phyloP scores from a whole-genome alignment of 1,284 basidiomycete genomes.

The Ceratobasidium sp. region DNA sequence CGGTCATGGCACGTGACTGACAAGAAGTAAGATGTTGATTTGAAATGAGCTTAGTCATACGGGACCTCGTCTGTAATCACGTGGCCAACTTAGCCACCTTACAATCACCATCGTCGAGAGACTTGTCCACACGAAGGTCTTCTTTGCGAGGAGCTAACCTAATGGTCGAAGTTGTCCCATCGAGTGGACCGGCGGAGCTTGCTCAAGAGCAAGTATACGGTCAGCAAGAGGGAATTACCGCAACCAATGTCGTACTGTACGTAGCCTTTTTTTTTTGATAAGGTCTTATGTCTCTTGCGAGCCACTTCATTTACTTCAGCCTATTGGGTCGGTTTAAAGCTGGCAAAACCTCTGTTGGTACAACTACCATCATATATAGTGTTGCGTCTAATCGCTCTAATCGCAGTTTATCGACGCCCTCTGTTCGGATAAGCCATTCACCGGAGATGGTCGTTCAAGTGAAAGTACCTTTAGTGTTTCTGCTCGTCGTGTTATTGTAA shows the following conservation, averaged over 20 bases:
- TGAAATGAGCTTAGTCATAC: no score
- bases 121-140: background rate
- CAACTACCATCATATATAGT: background rate
- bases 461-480: background rate
- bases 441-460: no score
- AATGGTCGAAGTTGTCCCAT: background rate
- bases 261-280: background rate
- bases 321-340: conserved; percentile 20
- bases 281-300: background rate
- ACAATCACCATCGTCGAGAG: background rate
- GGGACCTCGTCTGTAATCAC: no score
- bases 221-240: background rate
- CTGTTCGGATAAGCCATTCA: background rate
- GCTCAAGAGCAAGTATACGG: background rate
- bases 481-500: background rate
- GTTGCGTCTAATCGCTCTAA: background rate
- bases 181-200: background rate
- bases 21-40: no score
- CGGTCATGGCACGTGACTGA: no score
- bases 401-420: conserved; percentile 23
- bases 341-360: conserved; percentile 30
- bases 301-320: background rate
- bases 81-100: conserved; percentile 4
- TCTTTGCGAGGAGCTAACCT: background rate
- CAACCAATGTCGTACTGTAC: background rate